Evolutionary conservation across 169 alveolate genomes (phyloP), one percentile per base, ranked within the genome.

Genomic region (Cryptosporidium meleagridis): DNA sequence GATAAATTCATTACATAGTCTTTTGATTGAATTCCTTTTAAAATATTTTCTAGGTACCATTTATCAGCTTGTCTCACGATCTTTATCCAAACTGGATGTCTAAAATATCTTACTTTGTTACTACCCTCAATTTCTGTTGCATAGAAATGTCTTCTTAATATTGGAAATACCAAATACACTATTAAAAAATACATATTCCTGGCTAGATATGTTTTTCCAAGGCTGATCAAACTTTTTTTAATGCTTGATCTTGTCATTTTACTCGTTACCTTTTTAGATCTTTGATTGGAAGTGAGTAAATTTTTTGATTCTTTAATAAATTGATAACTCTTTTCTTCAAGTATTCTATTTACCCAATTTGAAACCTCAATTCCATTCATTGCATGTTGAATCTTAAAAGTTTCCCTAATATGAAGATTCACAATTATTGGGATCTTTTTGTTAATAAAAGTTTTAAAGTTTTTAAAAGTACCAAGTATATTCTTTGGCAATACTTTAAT

Each of bases 31-130:
- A 59, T n/a, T 23, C 58, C 85, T 29, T 41, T 70, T 29, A 70
- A 70, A 18, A 73, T 52, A 59, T 59, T 23, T 14, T 59, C 45
- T 21, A 73, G 39, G 21, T 73, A 73, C 18, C 68, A 23, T 16
- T 73, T 73, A 44, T 80, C 89, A 8, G 89, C 89, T 33, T 62
- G 73, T 59, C 89, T 80, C 37, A 80, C 75, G 29, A 80, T 80
- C 59, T 59, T 80, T 3, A 80, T 80, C 89, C 89, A 80, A 44
- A 65, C 52, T 18, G 89, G 89, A 39, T 80, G 48, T 26, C 89
- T 59, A 37, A 61, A 80, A 80, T 80, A 80, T 37, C 89, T 31
- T 21, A 80, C 39, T 39, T 48, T 61, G 41, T 44, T 61, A 44
- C 89, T 80, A 21, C 89, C 89, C 29, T 80, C 89, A 44, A 33